Evolutionary conservation across 2,329 filamentous ascomycete genomes (phyloP), one percentile per base, ranked within the genome.

Genomic region (Aspergillus pseudonomiae): DNA sequence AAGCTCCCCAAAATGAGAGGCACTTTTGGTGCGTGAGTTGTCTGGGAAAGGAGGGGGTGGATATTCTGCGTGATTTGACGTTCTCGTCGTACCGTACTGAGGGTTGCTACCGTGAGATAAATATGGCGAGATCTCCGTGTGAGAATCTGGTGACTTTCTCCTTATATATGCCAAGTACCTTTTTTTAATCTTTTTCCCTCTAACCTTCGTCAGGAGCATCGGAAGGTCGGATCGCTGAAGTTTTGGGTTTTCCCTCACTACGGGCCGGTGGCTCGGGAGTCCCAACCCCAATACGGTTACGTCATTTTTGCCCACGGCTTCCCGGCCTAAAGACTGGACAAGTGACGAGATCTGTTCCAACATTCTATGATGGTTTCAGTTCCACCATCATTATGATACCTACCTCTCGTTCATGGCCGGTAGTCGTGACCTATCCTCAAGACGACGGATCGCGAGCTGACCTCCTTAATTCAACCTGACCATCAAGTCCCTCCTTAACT

Each of bases 21-120:
- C 63, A n/a, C 43, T 41, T 48, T 54, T 59, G 63, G 50, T 60
- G 58, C 59, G 61, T 62, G 60, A 62, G 59, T 65, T 57, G 56
- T 52, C 62, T 30, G 57, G 45, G 26, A 62, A 54, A 50, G 26
- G 55, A 55, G 57, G 62, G 62, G 58, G 55, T 52, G 52, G 61
- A 45, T 41, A 60, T 50, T 55, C 32, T 60, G 50, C 26, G 58
- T 54, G 46, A 45, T 60, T 45, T 41, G 32, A 50, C 48, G 30
- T 52, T 43, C 24, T 32, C 24, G 30, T 21, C 19, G 32, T 32
- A 26, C 52, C 19, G 32, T 32, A 26, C 52, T 53, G 16, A 48
- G 24, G n/a, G 19, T 12, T 60, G 21, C 66, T 66, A 69, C 67
- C 67, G 67, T 66, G 65, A 63, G 66, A 56, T 50, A 39, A 28